These are phyloP conservation scores for Paecilomyces variotii DNA, from an alignment of 2,329 filamentous ascomycete species.

Conservation along the genomic window DNA sequence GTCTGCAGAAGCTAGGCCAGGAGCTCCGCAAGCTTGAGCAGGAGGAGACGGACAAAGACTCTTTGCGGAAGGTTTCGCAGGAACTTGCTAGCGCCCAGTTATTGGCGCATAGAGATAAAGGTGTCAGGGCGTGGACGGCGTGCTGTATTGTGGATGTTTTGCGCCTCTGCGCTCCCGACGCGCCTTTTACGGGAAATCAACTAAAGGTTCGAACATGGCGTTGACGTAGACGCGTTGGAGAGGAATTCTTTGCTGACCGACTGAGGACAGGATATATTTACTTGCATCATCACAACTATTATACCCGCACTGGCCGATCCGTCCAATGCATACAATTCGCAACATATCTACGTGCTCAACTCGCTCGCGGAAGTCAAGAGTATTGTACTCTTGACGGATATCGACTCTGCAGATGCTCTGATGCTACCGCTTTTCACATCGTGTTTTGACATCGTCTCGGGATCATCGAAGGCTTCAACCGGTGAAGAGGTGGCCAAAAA, in stretches of 20 bases:
- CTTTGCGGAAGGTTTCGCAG: conserved; percentile 74
- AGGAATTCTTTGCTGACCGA: conserved; percentile 5
- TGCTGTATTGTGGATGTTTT: conserved; percentile 91
- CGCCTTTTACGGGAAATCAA: conserved; percentile 83
- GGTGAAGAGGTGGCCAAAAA: conserved; percentile 85
- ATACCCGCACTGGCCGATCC: conserved; percentile 80
- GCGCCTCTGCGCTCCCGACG: conserved; percentile 85
- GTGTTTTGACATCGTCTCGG: conserved; percentile 87
- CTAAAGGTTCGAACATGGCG: conserved; percentile 59
- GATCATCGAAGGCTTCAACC: conserved; percentile 62
- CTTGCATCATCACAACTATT: conserved; percentile 73
- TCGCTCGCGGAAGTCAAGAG: conserved; percentile 92
- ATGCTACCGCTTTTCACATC: conserved; percentile 74
- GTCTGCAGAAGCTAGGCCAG: conserved; percentile 70
- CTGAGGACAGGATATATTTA: conserved; percentile 72
- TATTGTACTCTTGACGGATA: conserved; percentile 81
- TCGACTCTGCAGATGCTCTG: conserved; percentile 72
- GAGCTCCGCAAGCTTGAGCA: conserved; percentile 84
- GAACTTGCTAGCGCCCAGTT: conserved; percentile 77
- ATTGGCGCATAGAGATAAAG: conserved; percentile 83
- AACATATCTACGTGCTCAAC: conserved; percentile 83
- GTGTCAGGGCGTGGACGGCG: conserved; percentile 80
- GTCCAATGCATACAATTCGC: conserved; percentile 80
- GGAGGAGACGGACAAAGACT: conserved; percentile 73
- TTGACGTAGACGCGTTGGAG: conserved; percentile 1